These are phyloP conservation scores for Diaporthe sp. DNA, from an alignment of 2,329 filamentous ascomycete genomes.

Conservation along the genomic window DNA sequence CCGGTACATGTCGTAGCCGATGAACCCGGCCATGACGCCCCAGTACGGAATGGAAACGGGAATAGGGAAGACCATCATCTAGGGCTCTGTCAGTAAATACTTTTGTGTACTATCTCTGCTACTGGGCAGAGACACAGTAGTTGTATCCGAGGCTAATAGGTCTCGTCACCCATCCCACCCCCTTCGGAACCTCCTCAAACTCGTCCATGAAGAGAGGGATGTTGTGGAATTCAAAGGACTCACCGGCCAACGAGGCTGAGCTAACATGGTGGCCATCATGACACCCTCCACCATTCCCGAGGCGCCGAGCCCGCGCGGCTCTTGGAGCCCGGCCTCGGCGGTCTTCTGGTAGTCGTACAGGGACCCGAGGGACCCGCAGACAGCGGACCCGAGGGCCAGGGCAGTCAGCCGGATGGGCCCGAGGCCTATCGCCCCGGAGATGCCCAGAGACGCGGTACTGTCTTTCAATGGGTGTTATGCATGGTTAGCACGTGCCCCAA, in stretches of 20 bases:
- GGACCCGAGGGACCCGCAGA: conserved; percentile 41
- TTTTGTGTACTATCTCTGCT: background rate
- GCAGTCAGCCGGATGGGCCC: conserved; percentile 35
- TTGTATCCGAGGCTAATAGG: too few species aligned
- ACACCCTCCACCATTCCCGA: conserved; percentile 46
- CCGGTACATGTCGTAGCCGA: conserved; percentile 44
- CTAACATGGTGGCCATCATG: conserved; percentile 42
- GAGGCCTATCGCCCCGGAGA: conserved; percentile 39
- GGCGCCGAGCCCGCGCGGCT: conserved; percentile 44
- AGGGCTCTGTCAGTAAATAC: background rate
- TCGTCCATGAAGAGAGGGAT: too few species aligned
- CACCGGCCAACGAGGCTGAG: conserved; percentile 38
- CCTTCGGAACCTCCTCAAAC: too few species aligned
- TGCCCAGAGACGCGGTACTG: conserved; percentile 37
- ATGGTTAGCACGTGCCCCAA: background rate
- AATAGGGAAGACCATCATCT: conserved; percentile 44
- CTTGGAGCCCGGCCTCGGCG: conserved; percentile 30
- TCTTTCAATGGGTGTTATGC: background rate
- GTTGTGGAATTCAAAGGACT: background rate
- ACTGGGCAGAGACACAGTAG: background rate
- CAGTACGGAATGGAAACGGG: conserved; percentile 44
- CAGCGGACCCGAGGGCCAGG: conserved; percentile 44
- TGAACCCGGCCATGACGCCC: conserved; percentile 39
- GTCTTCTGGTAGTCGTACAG: conserved; percentile 40
- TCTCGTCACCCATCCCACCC: too few species aligned